Conservation (phyloP, 805 yeast genomes). For the Soucietia sequanensis region DNA sequence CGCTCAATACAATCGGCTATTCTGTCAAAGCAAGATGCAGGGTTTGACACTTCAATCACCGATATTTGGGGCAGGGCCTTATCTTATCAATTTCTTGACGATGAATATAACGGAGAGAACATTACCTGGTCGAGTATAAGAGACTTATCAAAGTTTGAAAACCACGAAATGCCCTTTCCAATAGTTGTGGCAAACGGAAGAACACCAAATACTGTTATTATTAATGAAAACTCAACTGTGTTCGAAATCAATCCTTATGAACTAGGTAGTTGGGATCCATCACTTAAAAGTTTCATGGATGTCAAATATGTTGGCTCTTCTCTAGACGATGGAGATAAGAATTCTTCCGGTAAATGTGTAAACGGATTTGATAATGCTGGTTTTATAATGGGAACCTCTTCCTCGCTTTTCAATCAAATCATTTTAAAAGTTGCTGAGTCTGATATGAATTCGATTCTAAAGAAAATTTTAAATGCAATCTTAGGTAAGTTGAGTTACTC, state of each 20-base stretch:
- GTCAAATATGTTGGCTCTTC: conserved; percentile 29
- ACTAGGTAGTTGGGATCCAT: conserved; percentile 44
- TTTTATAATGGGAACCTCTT: conserved; percentile 39
- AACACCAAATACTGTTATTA: conserved; percentile 55
- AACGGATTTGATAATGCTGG: conserved; percentile 39
- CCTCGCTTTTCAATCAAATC: conserved; percentile 36
- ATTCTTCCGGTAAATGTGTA: conserved; percentile 17
- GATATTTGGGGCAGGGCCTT: conserved; percentile 42
- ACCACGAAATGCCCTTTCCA: conserved; percentile 39
- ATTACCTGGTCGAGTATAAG: conserved; percentile 30
- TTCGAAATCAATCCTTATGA: conserved; percentile 40
- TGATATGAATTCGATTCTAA: conserved; percentile 20
- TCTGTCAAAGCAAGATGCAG: conserved; percentile 28
- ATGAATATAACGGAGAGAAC: conserved; percentile 24
- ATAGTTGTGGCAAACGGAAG: conserved; percentile 53
- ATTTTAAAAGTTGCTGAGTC: conserved; percentile 22
- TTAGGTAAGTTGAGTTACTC: conserved; percentile 20
- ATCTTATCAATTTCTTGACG: conserved; percentile 29
- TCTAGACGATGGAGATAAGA: conserved; percentile 19
- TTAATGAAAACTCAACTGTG: conserved; percentile 65
- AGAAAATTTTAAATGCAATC: conserved; percentile 21
- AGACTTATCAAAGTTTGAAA: conserved; percentile 19
- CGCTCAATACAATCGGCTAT: conserved; percentile 21
- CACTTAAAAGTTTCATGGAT: conserved; percentile 28
- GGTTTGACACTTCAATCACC: conserved; percentile 32